A percentile compares a stretch with the other conserved stretches of the same genome.
These are phyloP conservation scores for Leersia perrieri DNA, from an alignment of 176 grass and related monocot genomes.

Conservation along the genomic window DNA sequence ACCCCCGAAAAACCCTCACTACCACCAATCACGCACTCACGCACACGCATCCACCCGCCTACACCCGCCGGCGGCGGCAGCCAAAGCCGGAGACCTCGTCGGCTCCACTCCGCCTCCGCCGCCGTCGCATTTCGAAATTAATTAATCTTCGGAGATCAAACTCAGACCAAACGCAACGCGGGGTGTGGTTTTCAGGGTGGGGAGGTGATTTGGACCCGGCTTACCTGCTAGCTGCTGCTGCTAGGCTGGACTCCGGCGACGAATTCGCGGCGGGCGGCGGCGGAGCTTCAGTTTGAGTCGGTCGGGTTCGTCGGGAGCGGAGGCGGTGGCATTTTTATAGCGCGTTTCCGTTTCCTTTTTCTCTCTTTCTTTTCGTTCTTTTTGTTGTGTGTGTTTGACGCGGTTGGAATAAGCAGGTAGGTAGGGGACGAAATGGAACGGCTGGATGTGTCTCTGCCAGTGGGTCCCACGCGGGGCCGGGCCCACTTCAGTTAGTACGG, in stretches of 20 bases:
- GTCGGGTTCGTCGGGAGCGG: slow-evolving; percentile 27
- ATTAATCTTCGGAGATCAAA: neutral
- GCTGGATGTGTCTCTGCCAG: neutral
- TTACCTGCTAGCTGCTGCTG: slow-evolving; percentile 17
- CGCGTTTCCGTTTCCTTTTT: neutral
- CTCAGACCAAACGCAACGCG: too few species aligned
- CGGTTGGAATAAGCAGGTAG: neutral
- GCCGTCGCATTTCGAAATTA: neutral
- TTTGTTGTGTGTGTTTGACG: neutral
- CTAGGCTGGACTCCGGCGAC: slow-evolving; percentile 16
- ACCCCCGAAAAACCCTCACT: neutral
- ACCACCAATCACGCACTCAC: neutral
- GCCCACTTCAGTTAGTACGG: neutral
- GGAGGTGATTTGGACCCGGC: neutral
- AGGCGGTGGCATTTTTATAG: slow-evolving; percentile 29
- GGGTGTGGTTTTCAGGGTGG: neutral
- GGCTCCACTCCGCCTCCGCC: neutral
- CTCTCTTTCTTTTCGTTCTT: too few species aligned
- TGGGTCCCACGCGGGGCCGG: neutral
- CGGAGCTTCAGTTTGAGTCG: slow-evolving; percentile 23
- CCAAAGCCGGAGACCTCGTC: too few species aligned
- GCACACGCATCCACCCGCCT: neutral
- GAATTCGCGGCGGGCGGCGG: neutral
- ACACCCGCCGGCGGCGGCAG: too few species aligned
- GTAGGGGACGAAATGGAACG: neutral